A percentile compares a stretch with the other conserved stretches of the same genome.
These are phyloP conservation scores for Acacia confusa DNA, from an alignment of 306 rosid species.

Conservation along the genomic window DNA sequence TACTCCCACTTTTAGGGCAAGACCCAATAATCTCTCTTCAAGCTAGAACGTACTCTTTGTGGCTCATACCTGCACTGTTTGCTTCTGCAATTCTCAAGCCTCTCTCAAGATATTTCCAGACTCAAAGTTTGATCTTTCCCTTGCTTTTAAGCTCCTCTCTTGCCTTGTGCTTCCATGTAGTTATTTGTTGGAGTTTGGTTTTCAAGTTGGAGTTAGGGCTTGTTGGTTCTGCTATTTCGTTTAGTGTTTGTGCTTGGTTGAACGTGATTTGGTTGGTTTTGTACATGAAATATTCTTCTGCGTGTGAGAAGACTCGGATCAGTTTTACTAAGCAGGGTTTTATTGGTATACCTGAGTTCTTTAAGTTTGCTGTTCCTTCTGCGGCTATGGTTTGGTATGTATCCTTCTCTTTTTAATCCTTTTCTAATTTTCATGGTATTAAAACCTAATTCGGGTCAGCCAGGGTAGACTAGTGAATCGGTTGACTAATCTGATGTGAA, in stretches of 20 bases:
- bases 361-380: constrained; percentile 58
- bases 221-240: constrained; percentile 59
- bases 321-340: constrained; percentile 42
- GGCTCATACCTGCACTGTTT: constrained; percentile 54
- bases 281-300: constrained; percentile 42
- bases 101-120: constrained; percentile 46
- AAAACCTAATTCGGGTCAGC: no score
- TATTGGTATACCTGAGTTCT: constrained; percentile 34
- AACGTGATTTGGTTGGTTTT: constrained; percentile 38
- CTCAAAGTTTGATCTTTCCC: constrained; percentile 55
- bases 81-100: constrained; percentile 58
- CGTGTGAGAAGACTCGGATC: constrained; percentile 46
- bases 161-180: constrained; percentile 47
- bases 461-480: no score
- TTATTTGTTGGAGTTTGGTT: constrained; percentile 52
- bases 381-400: constrained; percentile 71
- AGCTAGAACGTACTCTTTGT: constrained; percentile 52
- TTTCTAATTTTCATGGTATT: not conserved
- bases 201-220: constrained; percentile 42
- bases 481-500: no score
- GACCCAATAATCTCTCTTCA: constrained; percentile 44
- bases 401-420: not conserved
- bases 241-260: constrained; percentile 56
- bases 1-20: constrained; percentile 50
- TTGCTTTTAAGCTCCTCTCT: constrained; percentile 42